These are phyloP conservation scores for Lasiosphaeria ovina DNA, from an alignment of 495 filamentous ascomycete genomes.

Conservation along the genomic window DNA sequence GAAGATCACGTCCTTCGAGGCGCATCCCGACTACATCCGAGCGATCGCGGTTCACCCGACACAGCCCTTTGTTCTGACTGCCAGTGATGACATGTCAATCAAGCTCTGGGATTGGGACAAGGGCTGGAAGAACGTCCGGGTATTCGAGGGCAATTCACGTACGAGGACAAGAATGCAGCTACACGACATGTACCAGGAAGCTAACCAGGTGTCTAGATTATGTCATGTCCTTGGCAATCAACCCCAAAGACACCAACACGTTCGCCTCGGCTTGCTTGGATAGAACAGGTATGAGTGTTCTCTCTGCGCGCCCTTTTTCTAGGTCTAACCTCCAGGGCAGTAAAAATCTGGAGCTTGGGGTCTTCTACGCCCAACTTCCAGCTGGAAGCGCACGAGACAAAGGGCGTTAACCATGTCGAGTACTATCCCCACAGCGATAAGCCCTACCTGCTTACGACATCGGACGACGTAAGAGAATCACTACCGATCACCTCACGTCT, in stretches of 20 bases:
- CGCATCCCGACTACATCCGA: constrained; percentile 97
- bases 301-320: not conserved
- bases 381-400: constrained; percentile 94
- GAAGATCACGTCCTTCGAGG: constrained; percentile 97
- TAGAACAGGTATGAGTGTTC: constrained; percentile 75
- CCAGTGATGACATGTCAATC: constrained; percentile 99
- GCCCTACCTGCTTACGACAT: constrained; percentile 94
- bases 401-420: constrained; percentile 96
- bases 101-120: constrained; percentile 99
- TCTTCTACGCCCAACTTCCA: constrained; percentile 90
- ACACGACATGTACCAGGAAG: not conserved
- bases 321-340: constrained; percentile 30
- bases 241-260: constrained; percentile 97
- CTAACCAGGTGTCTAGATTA: constrained; percentile 28
- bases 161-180: constrained; percentile 12
- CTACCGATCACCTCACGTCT: not conserved
- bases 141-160: constrained; percentile 95
- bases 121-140: constrained; percentile 95
- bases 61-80: constrained; percentile 93
- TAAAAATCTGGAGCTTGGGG: constrained; percentile 98
- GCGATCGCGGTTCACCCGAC: constrained; percentile 97
- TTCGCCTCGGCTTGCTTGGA: constrained; percentile 97
- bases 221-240: constrained; percentile 99
- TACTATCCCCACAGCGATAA: constrained; percentile 97
- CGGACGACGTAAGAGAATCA: constrained; percentile 61